Evolutionary conservation across 2,329 filamentous ascomycete species (phyloP), one percentile per base, ranked within the genome.

Genomic region (Talaromyces sp.): DNA sequence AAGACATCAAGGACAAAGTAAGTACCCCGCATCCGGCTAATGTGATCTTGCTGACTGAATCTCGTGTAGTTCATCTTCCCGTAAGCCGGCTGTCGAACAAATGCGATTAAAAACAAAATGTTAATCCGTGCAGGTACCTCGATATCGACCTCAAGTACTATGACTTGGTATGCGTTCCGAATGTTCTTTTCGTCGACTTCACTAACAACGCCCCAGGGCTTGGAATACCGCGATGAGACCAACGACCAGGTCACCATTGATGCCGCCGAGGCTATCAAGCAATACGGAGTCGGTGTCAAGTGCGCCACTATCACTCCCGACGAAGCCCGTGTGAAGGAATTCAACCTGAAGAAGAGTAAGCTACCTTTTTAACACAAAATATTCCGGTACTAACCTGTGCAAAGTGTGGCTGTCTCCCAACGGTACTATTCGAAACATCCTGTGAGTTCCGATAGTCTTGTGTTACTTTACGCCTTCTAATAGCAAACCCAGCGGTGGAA

Each of bases 61-160:
- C n/a, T 42, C 11, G 44, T 64, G 58, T 69, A 84, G 85, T 93
- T 97, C 83, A 97, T 97, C 80, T 84, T 89, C 81, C 93, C 93
- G 75, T 84, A 76, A 74, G 78, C 72, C 36, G 13, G 17, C 27
- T 15, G 22, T 22, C 22, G 7, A 15, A 11, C 25, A 57, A 57
- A 44, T 15, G 17, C 15, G 17, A 25, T 30, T 39, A 27, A 51
- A 13, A 19, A 15, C 51, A n/a, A 55, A 36, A 53, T 49, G 60
- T 39, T 22, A 39, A 51, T 25, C 36, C 28, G 8, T 17, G n/a
- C 56, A 82, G 81, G 61, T 97, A 95, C 82, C 89, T 99, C 69
- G 93, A 97, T 78, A 87, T 99, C 77, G 93, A 98, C 79, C 88
- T 99, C 74, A 98, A 99, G 84, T 96, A 96, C 86, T 96, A 96